Conservation (phyloP, 768 basidiomycete species). For the Saitozyma podzolica region DNA sequence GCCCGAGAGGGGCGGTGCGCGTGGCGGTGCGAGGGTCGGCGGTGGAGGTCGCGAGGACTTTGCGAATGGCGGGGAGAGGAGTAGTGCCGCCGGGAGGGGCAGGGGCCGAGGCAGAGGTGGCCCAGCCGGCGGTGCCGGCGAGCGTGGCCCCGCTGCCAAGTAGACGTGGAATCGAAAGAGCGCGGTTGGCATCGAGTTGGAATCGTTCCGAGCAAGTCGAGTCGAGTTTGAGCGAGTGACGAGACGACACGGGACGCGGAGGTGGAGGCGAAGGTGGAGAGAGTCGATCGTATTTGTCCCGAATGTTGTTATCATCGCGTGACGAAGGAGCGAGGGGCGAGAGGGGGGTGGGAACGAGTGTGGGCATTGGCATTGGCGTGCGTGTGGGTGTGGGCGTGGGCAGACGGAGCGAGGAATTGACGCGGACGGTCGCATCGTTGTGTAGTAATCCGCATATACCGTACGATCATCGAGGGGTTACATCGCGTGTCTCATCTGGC, state of each 20-base stretch:
- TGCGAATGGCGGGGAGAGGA: constrained; percentile 19
- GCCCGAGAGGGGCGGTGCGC: background rate
- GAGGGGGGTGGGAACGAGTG: too few relatives aligned
- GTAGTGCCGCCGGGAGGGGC: constrained; percentile 18
- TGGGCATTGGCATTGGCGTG: too few relatives aligned
- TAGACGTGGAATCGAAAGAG: background rate
- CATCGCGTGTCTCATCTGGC: too few relatives aligned
- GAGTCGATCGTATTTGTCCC: background rate
- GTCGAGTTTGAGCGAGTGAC: background rate
- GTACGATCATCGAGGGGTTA: too few relatives aligned
- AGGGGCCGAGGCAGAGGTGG: constrained; percentile 17
- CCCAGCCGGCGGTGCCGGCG: constrained; percentile 5
- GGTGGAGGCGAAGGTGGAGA: background rate
- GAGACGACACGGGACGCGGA: background rate
- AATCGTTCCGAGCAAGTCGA: too few relatives aligned
- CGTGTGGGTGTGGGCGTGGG: too few relatives aligned
- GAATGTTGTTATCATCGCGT: too few relatives aligned
- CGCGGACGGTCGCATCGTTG: too few relatives aligned
- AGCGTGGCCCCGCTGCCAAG: constrained; percentile 4
- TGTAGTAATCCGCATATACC: too few relatives aligned
- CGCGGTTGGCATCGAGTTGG: too few relatives aligned
- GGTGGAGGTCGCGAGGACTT: constrained; percentile 11
- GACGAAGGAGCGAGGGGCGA: too few relatives aligned
- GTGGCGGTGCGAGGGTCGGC: background rate
- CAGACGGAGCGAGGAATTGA: too few relatives aligned